Evolutionary conservation across 176 grass and related monocot species (phyloP), one percentile per base, ranked within the genome.

Genomic region (Aegilops bicornis): DNA sequence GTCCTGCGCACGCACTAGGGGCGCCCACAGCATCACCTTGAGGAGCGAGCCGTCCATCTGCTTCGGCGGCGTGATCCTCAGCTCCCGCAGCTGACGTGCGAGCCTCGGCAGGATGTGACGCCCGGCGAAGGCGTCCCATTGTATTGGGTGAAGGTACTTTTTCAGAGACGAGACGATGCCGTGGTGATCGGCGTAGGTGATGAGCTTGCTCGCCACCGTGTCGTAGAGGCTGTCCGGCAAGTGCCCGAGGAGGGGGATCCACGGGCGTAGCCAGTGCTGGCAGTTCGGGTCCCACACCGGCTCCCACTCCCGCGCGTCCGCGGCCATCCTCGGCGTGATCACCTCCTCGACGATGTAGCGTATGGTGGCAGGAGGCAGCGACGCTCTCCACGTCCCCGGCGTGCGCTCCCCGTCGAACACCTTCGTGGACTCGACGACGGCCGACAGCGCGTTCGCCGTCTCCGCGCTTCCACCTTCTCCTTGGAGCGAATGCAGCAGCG

Each of bases 21-120:
- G 67, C 22, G 89, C 88, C 94, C 94, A 97, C 76, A 12, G 43
- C 90, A 97, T 97, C 29, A 97, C 90, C 3, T 7, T 30, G 23
- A 0, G 3, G 42, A 76, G 10, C n/a, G 72, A 76, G 4, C 6
- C 0, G 72, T 50, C 72, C 3, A 30, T 10, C 24, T 76, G 72
- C 24, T 76, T 48, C 1, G 72, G 72, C 43, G 72, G 72, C 72
- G 43, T 30, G n/a, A 91, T 76, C 63, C 83, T 79, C 85, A 96
- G 87, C 36, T 80, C 87, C 43, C 76, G 87, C 33, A 75, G n/a
- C n/a, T 90, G 37, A 11, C 89, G 15, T 69, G 69, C 58, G 69
- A 93, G 81, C 82, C 86, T 88, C 3, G 91, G 89, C 39, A 91
- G 27, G 39, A 96, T 77, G 78, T 91, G 64, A 1, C 45, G 48